A percentile compares a stretch with the other conserved stretches of the same genome.
These are phyloP conservation scores for Zizania palustris DNA, from an alignment of 202 grass and related monocot genomes.

Conservation along the genomic window DNA sequence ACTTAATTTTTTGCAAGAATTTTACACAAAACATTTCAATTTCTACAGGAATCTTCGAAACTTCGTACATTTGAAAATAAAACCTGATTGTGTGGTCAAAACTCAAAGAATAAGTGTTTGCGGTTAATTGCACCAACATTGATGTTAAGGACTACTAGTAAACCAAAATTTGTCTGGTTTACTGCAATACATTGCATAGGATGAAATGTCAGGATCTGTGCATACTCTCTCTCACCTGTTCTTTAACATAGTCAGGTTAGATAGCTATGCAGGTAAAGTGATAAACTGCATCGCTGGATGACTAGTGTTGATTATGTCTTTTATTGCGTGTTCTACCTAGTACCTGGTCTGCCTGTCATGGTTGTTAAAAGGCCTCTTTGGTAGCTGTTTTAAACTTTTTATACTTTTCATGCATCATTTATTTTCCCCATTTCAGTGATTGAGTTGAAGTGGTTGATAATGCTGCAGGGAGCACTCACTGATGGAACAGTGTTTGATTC, in stretches of 20 bases:
- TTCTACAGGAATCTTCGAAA: neutral
- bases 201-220: neutral
- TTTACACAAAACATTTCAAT: neutral
- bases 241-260: slow-evolving; percentile 5
- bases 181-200: neutral
- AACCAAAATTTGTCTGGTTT: slow-evolving; percentile 17
- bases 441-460: slow-evolving; percentile 37
- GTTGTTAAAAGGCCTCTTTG: slow-evolving; percentile 8
- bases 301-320: slow-evolving; percentile 16
- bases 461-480: slow-evolving; percentile 75
- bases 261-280: slow-evolving; percentile 7
- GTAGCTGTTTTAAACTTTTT: neutral
- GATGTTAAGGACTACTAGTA: neutral
- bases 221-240: neutral
- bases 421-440: slow-evolving; percentile 12
- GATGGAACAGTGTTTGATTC: slow-evolving; percentile 92
- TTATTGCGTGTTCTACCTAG: slow-evolving; percentile 11
- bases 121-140: neutral
- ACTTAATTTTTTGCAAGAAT: neutral
- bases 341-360: slow-evolving; percentile 23
- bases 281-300: slow-evolving; percentile 4
- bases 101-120: slow-evolving; percentile 2
- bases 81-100: neutral
- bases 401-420: neutral
- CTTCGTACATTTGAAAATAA: neutral